These are phyloP conservation scores for Fennellomyces sp. DNA, from an alignment of 371 early-diverging fungal genomes.

Conservation along the genomic window DNA sequence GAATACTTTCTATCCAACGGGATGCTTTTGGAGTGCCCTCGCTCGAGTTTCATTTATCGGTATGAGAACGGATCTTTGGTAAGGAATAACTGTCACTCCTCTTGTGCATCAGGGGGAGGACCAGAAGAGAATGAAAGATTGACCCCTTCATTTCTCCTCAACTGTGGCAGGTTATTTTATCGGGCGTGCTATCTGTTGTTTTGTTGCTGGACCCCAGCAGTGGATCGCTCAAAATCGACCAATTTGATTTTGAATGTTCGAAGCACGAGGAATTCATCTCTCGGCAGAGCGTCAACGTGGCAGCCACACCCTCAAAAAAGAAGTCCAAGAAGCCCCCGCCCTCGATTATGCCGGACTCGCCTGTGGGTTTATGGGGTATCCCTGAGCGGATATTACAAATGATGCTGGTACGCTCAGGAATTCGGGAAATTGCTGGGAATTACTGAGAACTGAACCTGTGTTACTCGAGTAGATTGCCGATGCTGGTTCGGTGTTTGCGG, in stretches of 20 bases:
- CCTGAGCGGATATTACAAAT: constrained; percentile 22
- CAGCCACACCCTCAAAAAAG: constrained; percentile 21
- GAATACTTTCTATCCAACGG: constrained; percentile 42
- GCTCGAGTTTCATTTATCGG: constrained; percentile 37
- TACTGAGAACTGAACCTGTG: neutral
- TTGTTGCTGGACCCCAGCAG: constrained; percentile 21
- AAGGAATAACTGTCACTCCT: constrained; percentile 5
- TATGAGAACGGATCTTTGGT: constrained; percentile 40
- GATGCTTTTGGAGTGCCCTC: constrained; percentile 43
- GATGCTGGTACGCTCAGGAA: neutral
- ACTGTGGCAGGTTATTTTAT: constrained; percentile 23
- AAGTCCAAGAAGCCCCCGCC: constrained; percentile 6
- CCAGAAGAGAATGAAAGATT: neutral
- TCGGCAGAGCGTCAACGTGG: constrained; percentile 13
- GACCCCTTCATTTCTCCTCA: neutral
- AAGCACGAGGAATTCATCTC: constrained; percentile 38
- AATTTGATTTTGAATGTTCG: constrained; percentile 35
- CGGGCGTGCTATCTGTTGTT: constrained; percentile 35
- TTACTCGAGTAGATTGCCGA: constrained; percentile 1
- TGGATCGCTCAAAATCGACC: constrained; percentile 37
- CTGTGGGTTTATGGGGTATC: constrained; percentile 42
- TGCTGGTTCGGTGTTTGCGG: neutral
- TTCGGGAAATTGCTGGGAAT: neutral
- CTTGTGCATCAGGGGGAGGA: too few relatives aligned
- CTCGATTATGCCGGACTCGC: constrained; percentile 31